phyloP scores from a whole-genome alignment of 2,329 filamentous ascomycete species.

The Capronia americana region DNA sequence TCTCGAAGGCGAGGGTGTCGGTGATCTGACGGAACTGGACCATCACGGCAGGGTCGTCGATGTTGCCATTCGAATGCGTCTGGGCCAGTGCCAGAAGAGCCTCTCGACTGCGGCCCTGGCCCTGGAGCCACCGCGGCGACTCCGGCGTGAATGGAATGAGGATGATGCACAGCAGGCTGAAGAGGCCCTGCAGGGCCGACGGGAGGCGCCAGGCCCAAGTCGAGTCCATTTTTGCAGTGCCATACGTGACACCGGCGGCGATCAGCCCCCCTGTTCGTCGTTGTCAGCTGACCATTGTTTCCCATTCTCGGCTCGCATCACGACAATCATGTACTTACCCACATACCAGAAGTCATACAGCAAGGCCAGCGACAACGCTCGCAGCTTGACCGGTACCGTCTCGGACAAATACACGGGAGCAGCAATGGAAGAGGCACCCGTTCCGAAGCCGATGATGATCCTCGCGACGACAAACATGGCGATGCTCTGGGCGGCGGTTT shows the following conservation, averaged over 20 bases:
- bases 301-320: neutral
- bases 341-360: conserved; percentile 34
- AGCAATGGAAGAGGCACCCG: conserved; percentile 51
- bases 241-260: conserved; percentile 56
- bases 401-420: conserved; percentile 59
- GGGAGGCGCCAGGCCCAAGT: conserved; percentile 58
- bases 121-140: conserved; percentile 48
- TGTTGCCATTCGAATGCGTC: conserved; percentile 26
- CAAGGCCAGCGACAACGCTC: conserved; percentile 30
- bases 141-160: conserved; percentile 56
- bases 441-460: conserved; percentile 58
- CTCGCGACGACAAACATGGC: conserved; percentile 59
- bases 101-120: conserved; percentile 34
- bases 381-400: conserved; percentile 40
- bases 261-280: conserved; percentile 49
- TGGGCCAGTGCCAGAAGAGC: conserved; percentile 34
- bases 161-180: conserved; percentile 49
- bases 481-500: conserved; percentile 58
- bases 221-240: conserved; percentile 47
- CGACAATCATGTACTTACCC: conserved; percentile 20
- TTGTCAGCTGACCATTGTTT: neutral
- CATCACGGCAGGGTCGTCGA: conserved; percentile 22
- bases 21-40: conserved; percentile 29
- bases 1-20: conserved; percentile 31
- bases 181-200: conserved; percentile 52